These are phyloP conservation scores for Podospora appendiculata DNA, from an alignment of 495 filamentous ascomycete genomes.

Conservation along the genomic window DNA sequence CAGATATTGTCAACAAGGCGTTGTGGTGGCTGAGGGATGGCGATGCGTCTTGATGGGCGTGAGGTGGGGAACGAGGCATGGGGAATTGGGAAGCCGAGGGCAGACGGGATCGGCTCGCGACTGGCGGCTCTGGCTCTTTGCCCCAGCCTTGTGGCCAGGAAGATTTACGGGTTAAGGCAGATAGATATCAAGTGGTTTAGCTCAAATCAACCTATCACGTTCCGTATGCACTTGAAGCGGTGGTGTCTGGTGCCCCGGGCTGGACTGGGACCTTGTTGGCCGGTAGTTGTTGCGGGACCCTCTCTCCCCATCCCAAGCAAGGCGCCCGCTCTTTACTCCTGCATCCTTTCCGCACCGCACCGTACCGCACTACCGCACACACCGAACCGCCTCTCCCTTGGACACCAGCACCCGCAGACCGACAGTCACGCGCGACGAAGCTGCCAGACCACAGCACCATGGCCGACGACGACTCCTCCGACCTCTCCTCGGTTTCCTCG, in stretches of 20 bases:
- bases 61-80: background rate
- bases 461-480: constrained; percentile 47
- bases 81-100: background rate
- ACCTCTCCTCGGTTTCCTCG: constrained; percentile 47
- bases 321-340: background rate
- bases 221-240: constrained; percentile 1
- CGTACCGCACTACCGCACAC: background rate
- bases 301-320: constrained; percentile 1
- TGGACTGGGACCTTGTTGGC: constrained; percentile 15
- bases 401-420: constrained; percentile 3
- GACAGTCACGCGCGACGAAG: too few relatives aligned
- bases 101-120: background rate
- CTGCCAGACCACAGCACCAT: constrained; percentile 20
- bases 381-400: constrained; percentile 3
- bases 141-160: background rate
- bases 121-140: too few relatives aligned
- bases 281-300: constrained; percentile 25
- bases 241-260: constrained; percentile 7
- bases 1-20: background rate
- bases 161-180: too few relatives aligned
- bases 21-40: background rate
- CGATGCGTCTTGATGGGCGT: background rate
- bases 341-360: background rate
- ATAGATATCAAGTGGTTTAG: background rate
- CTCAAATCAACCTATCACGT: constrained; percentile 23